Percentiles rank a stretch among this genome's conserved stretches.
Conservation (phyloP, 331 rosid genomes). For the Pyrus hybrid region DNA sequence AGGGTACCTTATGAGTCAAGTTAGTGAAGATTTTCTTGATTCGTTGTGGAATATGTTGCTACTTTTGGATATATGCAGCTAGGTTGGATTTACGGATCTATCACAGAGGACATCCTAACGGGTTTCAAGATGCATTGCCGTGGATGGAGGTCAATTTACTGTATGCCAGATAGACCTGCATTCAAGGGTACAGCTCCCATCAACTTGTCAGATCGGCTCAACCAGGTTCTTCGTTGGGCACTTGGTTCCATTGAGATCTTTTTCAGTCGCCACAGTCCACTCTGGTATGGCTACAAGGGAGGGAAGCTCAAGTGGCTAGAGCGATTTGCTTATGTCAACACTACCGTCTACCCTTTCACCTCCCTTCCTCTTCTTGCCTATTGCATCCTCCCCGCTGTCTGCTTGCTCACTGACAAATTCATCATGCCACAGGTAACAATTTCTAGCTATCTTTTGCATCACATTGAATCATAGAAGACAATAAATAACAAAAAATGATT, state of each 20-base stretch:
- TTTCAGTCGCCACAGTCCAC: slow-evolving; percentile 86
- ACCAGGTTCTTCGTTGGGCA: slow-evolving; percentile 98
- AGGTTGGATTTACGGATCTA: slow-evolving; percentile 95
- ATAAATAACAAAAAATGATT: neutral
- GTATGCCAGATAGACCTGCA: slow-evolving; percentile 81
- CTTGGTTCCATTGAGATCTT: slow-evolving; percentile 88
- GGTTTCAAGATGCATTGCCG: slow-evolving; percentile 96
- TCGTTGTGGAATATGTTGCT: neutral
- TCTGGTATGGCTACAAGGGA: slow-evolving; percentile 72
- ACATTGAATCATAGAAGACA: neutral
- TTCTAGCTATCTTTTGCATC: neutral
- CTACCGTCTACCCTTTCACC: slow-evolving; percentile 88
- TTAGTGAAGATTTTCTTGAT: neutral
- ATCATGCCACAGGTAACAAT: slow-evolving; percentile 76
- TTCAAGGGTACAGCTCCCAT: slow-evolving; percentile 96
- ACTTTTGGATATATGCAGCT: slow-evolving; percentile 47
- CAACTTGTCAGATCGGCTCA: slow-evolving; percentile 86
- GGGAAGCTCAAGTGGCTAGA: slow-evolving; percentile 84
- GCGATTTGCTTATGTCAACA: slow-evolving; percentile 68
- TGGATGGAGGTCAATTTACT: slow-evolving; percentile 94
- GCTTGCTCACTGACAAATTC: slow-evolving; percentile 94
- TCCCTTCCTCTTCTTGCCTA: slow-evolving; percentile 89
- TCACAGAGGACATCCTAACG: slow-evolving; percentile 80
- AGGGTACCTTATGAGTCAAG: neutral
- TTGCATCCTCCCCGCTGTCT: slow-evolving; percentile 78